Base-by-base conservation (phyloP, 495 filamentous ascomycete species). In the Penicillium crystallinum region DNA sequence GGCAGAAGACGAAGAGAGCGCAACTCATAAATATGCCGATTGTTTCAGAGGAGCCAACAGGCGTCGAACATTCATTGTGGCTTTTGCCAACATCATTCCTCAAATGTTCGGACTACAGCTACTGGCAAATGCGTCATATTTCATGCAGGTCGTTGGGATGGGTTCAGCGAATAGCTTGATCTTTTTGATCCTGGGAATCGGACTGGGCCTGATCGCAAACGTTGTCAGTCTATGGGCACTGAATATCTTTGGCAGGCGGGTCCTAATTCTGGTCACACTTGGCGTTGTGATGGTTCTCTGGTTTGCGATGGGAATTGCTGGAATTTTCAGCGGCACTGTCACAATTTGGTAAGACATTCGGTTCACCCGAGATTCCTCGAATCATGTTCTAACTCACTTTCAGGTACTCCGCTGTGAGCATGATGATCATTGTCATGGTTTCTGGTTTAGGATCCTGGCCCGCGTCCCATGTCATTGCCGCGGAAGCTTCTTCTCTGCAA, bases 31-130 rank as follows among this genome's bases (percentile, higher is more conserved):
- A 15, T 71, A 73, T 42, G 18, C 65, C 0, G 77, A 80, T 30
- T 73, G 76, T 33, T 77, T 76, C 55, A 54, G 55, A 11, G 76
- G 76, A 22, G 63, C 65, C 6, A 69, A 79, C 38, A 60, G 62
- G 6, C 66, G 72, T 2, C 66, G 77, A 12, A 81, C 79, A 4
- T 51, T 73, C 45, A 76, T 81, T 41, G 67, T 72, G 2, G 63
- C 72, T 15, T 75, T 76, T 46, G 70, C 65, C 0, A 64, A 55
- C 8, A 27, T 62, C 2, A 25, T 70, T 2, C 66, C 70, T 0
- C 53, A 62, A 7, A 37, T 70, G n/a, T 68, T 73, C 29, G 70
- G 70, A 0, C 10, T 73, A 9, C 58, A 64, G 11, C 31, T 73
- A 5, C 27, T 73, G 17, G 59, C 64, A 0, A 68, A 62, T 45